Conservation (phyloP, 768 basidiomycete species). For the Trametes coccinea region DNA sequence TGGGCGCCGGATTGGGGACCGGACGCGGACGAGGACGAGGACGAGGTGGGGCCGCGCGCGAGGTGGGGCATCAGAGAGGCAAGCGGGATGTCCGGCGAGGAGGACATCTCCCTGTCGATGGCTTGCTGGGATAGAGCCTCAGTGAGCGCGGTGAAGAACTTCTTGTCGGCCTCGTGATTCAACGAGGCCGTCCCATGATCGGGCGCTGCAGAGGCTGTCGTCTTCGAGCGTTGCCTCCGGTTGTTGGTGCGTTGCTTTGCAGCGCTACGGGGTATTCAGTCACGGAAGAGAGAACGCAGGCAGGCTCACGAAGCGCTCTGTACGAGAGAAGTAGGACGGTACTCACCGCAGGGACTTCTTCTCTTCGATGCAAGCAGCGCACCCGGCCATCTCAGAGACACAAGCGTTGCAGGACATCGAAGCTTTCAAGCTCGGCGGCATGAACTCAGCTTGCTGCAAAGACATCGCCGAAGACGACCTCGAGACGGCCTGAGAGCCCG, state of each 20-base stretch:
- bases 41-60: background rate
- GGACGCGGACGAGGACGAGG: conserved; percentile 6
- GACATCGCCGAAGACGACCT: conserved; percentile 1
- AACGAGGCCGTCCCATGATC: background rate
- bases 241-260: background rate
- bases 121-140: conserved; percentile 4
- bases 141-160: background rate
- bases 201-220: no score
- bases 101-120: background rate
- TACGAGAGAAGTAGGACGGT: background rate
- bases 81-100: background rate
- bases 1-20: background rate
- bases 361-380: background rate
- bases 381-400: conserved; percentile 1
- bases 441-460: background rate
- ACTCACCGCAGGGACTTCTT: background rate
- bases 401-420: conserved; percentile 6
- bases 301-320: background rate
- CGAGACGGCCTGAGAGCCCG: background rate
- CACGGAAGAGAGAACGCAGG: background rate
- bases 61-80: background rate
- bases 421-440: background rate
- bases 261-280: background rate
- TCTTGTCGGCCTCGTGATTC: background rate
- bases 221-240: background rate